Percentiles rank a stretch among this genome's conserved stretches.
Conservation (phyloP, 208 protist species). For the Acanthamoeba triangularis region DNA sequence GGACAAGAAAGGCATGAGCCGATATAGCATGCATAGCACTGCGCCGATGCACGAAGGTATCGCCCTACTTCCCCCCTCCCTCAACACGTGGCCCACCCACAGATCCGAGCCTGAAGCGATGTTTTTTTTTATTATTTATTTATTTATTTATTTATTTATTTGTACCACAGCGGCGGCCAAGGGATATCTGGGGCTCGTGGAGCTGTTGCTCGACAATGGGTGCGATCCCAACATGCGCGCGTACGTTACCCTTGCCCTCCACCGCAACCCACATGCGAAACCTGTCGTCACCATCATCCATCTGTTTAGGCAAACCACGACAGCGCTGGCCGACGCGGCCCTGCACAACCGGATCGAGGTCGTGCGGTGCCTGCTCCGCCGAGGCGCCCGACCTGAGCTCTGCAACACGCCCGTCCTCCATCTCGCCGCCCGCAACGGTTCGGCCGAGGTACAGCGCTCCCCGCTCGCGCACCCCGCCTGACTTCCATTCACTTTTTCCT, state of each 20-base stretch:
- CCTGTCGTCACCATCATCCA: too few relatives aligned
- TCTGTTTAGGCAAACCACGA: neutral
- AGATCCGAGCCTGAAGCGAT: too few relatives aligned
- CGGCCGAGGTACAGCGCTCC: neutral
- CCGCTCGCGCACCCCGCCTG: neutral
- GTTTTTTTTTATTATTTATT: too few relatives aligned
- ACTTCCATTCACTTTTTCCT: too few relatives aligned
- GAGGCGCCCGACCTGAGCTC: neutral
- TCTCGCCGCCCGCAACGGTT: neutral
- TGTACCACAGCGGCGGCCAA: neutral
- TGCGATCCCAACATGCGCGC: neutral
- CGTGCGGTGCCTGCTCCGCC: neutral
- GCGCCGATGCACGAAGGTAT: neutral
- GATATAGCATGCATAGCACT: neutral
- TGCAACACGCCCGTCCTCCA: neutral
- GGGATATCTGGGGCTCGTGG: neutral
- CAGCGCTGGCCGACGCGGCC: neutral
- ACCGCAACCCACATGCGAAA: neutral
- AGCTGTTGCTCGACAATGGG: neutral
- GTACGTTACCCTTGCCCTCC: neutral
- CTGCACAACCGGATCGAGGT: neutral
- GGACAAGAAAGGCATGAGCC: neutral
- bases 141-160: too few relatives aligned
- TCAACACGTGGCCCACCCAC: too few relatives aligned
- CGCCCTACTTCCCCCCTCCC: too few relatives aligned